Percentiles rank a stretch among this genome's conserved stretches.
These are phyloP conservation scores for Vachellia collinsii DNA, from an alignment of 306 rosid genomes.

Conservation along the genomic window DNA sequence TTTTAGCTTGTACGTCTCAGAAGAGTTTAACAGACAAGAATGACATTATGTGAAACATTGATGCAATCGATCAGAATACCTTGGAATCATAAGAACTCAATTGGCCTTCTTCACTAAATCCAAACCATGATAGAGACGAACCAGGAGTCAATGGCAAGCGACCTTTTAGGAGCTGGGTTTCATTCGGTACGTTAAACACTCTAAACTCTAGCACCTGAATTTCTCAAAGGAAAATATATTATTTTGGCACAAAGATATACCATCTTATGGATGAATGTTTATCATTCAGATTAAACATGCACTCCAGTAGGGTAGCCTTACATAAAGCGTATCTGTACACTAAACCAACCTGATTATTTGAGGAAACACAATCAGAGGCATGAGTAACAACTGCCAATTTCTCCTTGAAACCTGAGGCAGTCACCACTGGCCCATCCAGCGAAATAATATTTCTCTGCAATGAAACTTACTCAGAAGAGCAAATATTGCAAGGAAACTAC, in stretches of 20 bases:
- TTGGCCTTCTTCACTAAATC: conserved; percentile 89
- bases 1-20: conserved; percentile 30
- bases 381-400: conserved; percentile 86
- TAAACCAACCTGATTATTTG: conserved; percentile 77
- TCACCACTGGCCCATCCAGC: conserved; percentile 87
- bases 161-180: conserved; percentile 63
- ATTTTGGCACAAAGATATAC: conserved; percentile 25
- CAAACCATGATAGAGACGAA: conserved; percentile 83
- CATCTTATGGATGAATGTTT: not conserved
- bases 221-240: conserved; percentile 32
- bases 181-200: conserved; percentile 60
- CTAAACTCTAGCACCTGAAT: conserved; percentile 77
- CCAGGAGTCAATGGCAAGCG: conserved; percentile 86
- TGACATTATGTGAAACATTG: conserved; percentile 19
- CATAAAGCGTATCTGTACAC: not conserved
- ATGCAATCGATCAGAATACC: conserved; percentile 45
- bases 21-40: conserved; percentile 22
- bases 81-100: conserved; percentile 88
- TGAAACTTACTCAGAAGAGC: conserved; percentile 38
- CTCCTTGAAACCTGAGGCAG: conserved; percentile 89
- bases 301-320: conserved; percentile 11
- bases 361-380: conserved; percentile 70
- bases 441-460: conserved; percentile 80
- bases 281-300: conserved; percentile 28
- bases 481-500: conserved; percentile 15